Base-by-base conservation (phyloP, 768 basidiomycete genomes). In the Trametes cingulata region DNA sequence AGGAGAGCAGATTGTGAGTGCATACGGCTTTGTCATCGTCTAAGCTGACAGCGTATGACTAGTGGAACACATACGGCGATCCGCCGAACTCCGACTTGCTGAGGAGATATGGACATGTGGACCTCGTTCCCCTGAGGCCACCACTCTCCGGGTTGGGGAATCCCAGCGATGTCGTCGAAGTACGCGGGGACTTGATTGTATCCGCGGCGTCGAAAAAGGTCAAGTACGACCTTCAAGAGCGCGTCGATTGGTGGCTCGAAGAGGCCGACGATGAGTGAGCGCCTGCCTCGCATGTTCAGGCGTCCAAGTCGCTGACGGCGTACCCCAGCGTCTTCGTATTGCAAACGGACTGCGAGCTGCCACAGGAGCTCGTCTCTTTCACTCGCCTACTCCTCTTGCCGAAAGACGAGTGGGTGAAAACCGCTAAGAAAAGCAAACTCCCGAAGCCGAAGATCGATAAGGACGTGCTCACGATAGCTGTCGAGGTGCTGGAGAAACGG, bases 11-110 rank as follows among this genome's bases (percentile, higher is more conserved):
- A 95, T 99, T 49, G 95, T 95, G 67, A 66, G 87, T 98, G 49
- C n/a, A n/a, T n/a, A 92, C 93, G 67, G 66, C 86, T 52, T 20
- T 6, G 1, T 27, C 27, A 10, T 22, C 37, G 14, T 42, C 19
- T 19, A n/a, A 51, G 24, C 25, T 33, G 36, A 27, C n/a, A 20
- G 12, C 33, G 25, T 27, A 45, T 50, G 19, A 35, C 20, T 65
- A 95, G 93, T 94, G 88, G 85, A 98, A 98, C 72, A 98, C 96
- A 0, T 99, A 98, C 71, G 93, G 89, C 25, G 91, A 95, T 68
- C 88, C 85, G 1, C 93, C 96, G 6, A 98, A 98, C 69, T 84
- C 91, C 7, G 95, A 95, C 65, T 83, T 99, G 8, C 81, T 99
- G n/a, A 85, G 97, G 43, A 85, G 91, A 56, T 98, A 96, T 68